Base-by-base conservation (phyloP, 202 grass and related monocot genomes). In the Setaria italica region DNA sequence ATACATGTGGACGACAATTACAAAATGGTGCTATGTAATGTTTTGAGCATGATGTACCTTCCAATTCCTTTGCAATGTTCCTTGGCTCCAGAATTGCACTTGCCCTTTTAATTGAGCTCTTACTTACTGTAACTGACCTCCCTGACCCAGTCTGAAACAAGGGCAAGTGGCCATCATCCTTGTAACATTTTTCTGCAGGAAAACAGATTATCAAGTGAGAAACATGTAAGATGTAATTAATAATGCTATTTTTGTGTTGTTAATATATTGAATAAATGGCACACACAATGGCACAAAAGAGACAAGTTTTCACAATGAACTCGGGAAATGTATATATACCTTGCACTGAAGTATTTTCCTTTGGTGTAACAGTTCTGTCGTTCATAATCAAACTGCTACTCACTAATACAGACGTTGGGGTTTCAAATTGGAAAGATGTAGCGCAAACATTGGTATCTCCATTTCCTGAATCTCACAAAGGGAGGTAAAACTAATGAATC, bases 91-190 rank as follows among this genome's bases (percentile, higher is more conserved):
- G 90, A 88, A 96, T 41, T 75, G 37, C 16, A 49, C 48, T 78
- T 85, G 91, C 95, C 87, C 89, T 94, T 85, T 87, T 81, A 74
- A 95, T 76, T 82, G 93, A 95, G 67, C 80, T 80, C 82, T 92
- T 89, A 50, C 81, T 92, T 79, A 88, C 70, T 72, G 58, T 79
- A 79, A 98, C 70, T 68, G 79, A 48, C 70, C 67, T 92, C 72
- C 93, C 95, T 63, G 50, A 76, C 14, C 95, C 90, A 79, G 89
- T 95, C 80, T 76, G 69, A 85, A 98, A 93, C 66, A 95, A 79
- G 0, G 80, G 89, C 83, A 93, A 57, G 10, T 87, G 86, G 42
- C 41, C 83, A 70, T 34, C 70, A 72, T 50, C 62, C 41, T 60
- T 50, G 21, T 62, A 78, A 77, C 19, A 81, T 66, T 81, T 84